Conservation (phyloP, 345 rosid genomes). For the Pistacia vera region DNA sequence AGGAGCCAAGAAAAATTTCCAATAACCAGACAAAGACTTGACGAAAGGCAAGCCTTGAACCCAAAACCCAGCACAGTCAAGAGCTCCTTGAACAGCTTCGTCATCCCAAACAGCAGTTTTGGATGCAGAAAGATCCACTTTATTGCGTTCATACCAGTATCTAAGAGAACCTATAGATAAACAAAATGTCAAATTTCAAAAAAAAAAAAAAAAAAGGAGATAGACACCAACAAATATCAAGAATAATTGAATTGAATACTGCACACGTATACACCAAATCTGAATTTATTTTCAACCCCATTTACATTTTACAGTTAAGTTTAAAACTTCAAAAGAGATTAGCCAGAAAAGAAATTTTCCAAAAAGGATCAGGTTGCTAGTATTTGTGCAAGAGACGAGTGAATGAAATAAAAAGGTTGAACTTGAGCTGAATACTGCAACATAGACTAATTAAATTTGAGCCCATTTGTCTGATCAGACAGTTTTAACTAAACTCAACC, state of each 20-base stretch:
- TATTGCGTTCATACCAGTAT: slow-evolving; percentile 81
- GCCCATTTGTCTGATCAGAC: neutral
- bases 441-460: neutral
- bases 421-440: neutral
- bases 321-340: neutral
- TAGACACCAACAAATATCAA: neutral
- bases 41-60: slow-evolving; percentile 80
- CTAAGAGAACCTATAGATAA: slow-evolving; percentile 63
- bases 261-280: neutral
- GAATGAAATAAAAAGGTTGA: slow-evolving; percentile 3
- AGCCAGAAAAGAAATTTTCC: neutral
- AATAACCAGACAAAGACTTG: slow-evolving; percentile 79
- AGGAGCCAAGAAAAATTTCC: slow-evolving; percentile 88
- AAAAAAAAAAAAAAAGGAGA: neutral
- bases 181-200: slow-evolving; percentile 11
- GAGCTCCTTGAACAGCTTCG: slow-evolving; percentile 74
- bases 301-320: neutral
- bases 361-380: neutral
- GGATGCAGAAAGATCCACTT: slow-evolving; percentile 64
- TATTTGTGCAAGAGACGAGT: neutral
- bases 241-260: neutral
- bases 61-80: slow-evolving; percentile 80
- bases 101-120: slow-evolving; percentile 89
- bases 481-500: slow-evolving; percentile 1
- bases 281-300: neutral